Evolutionary conservation across 305 asterid species (phyloP).

Genomic region (Fraxinus nigra): DNA sequence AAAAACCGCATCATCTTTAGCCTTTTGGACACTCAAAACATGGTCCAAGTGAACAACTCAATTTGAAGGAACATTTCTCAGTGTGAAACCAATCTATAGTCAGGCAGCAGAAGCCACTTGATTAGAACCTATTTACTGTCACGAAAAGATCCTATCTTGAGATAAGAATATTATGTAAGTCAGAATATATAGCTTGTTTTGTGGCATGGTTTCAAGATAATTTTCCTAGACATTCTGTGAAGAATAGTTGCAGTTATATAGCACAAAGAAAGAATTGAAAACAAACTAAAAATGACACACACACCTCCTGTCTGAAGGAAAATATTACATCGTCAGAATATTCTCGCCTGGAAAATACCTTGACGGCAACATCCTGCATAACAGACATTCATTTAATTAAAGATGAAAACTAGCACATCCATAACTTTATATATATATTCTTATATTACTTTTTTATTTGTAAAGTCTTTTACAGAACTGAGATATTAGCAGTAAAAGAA

Average conservation of each 20-base stretch:
- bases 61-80: neutral
- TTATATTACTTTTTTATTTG: neutral
- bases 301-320: conserved; percentile 88
- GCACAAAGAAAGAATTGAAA: neutral
- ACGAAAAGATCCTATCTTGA: neutral
- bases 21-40: neutral
- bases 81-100: conserved; percentile 1
- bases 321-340: conserved; percentile 78
- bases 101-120: neutral
- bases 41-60: neutral
- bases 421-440: neutral
- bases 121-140: neutral
- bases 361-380: conserved; percentile 92
- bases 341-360: conserved; percentile 83
- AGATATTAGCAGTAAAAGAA: neutral
- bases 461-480: neutral
- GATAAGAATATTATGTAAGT: neutral
- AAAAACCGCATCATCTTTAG: neutral
- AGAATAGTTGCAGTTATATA: neutral
- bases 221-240: neutral
- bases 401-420: neutral
- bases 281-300: neutral
- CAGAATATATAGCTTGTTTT: neutral
- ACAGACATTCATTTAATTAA: conserved; percentile 25
- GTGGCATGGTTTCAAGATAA: neutral